phyloP scores from a whole-genome alignment of 352 stramenopile genomes.

The Pythium chondricola region DNA sequence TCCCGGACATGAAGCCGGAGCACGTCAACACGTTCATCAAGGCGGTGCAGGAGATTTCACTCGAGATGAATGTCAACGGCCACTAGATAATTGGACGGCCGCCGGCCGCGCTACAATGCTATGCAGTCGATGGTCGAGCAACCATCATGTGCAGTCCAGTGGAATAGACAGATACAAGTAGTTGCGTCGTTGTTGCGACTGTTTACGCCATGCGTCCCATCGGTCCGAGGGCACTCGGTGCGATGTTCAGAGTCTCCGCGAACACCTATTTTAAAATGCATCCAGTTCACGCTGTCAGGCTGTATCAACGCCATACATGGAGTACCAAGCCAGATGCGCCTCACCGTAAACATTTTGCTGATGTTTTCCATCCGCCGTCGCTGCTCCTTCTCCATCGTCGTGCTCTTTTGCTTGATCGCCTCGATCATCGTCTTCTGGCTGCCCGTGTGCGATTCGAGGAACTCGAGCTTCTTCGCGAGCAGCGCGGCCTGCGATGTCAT shows the following conservation, averaged over 20 bases:
- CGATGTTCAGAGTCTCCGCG: constrained; percentile 23
- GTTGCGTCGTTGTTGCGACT: too few species aligned
- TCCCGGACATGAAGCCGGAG: constrained; percentile 92
- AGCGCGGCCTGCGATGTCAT: constrained; percentile 31
- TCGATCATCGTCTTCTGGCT: constrained; percentile 31
- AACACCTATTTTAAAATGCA: constrained; percentile 2
- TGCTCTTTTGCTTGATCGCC: constrained; percentile 43
- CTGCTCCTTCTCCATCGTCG: constrained; percentile 61
- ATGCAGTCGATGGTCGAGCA: neutral
- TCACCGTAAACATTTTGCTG: constrained; percentile 68
- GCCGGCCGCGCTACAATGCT: too few species aligned
- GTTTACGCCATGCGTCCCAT: constrained; percentile 18
- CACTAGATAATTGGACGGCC: constrained; percentile 17
- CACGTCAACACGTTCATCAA: constrained; percentile 96
- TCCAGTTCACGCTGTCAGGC: neutral
- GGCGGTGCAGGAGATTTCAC: constrained; percentile 92
- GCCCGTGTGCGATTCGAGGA: constrained; percentile 37
- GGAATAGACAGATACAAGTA: neutral
- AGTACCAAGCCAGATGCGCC: too few species aligned
- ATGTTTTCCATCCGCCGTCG: constrained; percentile 69
- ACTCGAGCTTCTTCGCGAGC: constrained; percentile 51
- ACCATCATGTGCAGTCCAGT: neutral
- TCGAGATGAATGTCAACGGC: constrained; percentile 72
- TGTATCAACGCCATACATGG: neutral
- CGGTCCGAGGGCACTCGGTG: constrained; percentile 18